phyloP scores from a whole-genome alignment of 257 asterid species.

The Nicotiana otophora region DNA sequence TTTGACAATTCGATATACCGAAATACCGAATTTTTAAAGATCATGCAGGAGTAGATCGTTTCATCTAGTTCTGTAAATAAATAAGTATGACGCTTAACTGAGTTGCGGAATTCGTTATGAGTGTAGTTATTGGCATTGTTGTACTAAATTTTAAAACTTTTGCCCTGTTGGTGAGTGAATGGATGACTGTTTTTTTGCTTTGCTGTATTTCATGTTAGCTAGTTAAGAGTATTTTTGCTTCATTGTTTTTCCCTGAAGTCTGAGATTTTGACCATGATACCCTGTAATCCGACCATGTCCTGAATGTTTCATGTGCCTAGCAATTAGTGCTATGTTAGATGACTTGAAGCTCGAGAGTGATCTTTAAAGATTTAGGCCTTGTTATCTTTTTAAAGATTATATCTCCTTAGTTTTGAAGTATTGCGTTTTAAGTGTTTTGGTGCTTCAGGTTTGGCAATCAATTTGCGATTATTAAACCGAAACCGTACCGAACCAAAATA shows the following conservation, averaged over 20 bases:
- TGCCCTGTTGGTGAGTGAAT: background rate
- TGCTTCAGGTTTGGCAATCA: background rate
- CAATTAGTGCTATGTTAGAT: background rate
- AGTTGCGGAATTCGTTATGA: background rate
- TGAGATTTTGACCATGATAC: background rate
- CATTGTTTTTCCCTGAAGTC: background rate
- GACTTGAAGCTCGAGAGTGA: background rate
- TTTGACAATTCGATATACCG: too few species aligned
- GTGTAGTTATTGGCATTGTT: background rate
- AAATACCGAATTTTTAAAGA: too few species aligned
- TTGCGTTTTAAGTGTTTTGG: background rate
- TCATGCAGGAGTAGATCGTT: too few species aligned
- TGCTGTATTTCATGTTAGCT: background rate
- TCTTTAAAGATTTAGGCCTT: background rate
- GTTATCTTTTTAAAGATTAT: background rate
- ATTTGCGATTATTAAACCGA: too few species aligned
- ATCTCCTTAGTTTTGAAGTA: background rate
- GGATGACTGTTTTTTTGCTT: background rate
- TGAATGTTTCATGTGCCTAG: background rate
- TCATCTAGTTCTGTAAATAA: constrained; percentile 9
- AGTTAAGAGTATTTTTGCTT: background rate
- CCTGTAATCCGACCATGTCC: background rate
- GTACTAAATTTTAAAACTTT: background rate
- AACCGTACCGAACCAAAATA: too few species aligned
- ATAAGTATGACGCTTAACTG: constrained; percentile 6